These are phyloP conservation scores for Peronospora farinosa DNA, from an alignment of 352 stramenopile genomes.

Conservation along the genomic window DNA sequence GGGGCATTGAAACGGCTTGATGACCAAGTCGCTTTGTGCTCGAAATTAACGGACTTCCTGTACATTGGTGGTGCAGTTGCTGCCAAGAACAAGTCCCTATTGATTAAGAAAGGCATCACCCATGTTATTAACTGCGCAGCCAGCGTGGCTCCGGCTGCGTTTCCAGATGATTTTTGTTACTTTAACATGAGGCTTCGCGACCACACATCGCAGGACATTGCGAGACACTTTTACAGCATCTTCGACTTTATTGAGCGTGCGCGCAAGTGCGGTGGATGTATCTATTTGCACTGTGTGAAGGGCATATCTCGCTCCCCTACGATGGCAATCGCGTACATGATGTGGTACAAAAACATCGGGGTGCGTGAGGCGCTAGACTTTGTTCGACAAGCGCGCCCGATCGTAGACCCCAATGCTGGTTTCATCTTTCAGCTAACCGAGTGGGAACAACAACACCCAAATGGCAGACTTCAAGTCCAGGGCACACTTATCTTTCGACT, in stretches of 20 bases:
- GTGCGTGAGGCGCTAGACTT: constrained; percentile 81
- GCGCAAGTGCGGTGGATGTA: constrained; percentile 52
- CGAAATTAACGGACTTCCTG: constrained; percentile 79
- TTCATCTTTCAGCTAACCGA: constrained; percentile 88
- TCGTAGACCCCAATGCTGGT: constrained; percentile 79
- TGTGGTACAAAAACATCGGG: constrained; percentile 81
- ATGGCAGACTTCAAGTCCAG: constrained; percentile 46
- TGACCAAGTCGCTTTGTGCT: constrained; percentile 68
- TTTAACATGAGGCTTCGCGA: constrained; percentile 85
- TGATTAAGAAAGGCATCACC: constrained; percentile 71
- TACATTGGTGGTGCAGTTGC: constrained; percentile 77
- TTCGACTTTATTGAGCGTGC: constrained; percentile 87
- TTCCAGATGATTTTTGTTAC: constrained; percentile 77
- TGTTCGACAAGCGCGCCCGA: constrained; percentile 60
- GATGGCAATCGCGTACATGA: constrained; percentile 86
- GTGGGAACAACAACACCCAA: constrained; percentile 68
- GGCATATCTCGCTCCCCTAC: constrained; percentile 84
- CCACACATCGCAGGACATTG: constrained; percentile 82
- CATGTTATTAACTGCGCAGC: constrained; percentile 88
- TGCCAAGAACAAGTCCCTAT: constrained; percentile 70
- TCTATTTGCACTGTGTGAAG: constrained; percentile 86
- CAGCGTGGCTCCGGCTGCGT: constrained; percentile 64
- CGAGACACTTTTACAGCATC: constrained; percentile 80
- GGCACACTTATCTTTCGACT: constrained; percentile 61
- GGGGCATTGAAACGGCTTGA: constrained; percentile 30